A percentile compares a stretch with the other conserved stretches of the same genome.
These are phyloP conservation scores for Aphanomyces cochlioides DNA, from an alignment of 352 stramenopile genomes.

Conservation along the genomic window DNA sequence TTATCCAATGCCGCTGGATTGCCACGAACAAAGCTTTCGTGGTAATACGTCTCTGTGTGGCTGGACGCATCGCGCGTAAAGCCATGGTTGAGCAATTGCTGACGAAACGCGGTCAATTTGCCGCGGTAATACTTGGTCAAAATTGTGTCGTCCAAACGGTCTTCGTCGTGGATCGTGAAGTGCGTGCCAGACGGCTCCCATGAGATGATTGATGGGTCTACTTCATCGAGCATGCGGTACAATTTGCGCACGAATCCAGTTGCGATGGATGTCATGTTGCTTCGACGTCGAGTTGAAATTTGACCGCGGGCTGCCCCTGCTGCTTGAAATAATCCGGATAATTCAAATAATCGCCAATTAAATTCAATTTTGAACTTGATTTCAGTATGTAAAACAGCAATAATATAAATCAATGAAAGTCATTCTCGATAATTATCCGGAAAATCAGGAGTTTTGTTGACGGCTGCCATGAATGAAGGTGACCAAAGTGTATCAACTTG, in stretches of 20 bases:
- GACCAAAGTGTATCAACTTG: no score
- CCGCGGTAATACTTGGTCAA: slow-evolving; percentile 69
- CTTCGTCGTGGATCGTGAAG: slow-evolving; percentile 67
- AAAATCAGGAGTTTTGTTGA: no score
- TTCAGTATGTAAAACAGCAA: neutral
- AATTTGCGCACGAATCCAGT: slow-evolving; percentile 79
- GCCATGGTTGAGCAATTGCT: slow-evolving; percentile 71
- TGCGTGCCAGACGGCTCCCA: slow-evolving; percentile 54
- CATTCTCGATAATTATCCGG: neutral
- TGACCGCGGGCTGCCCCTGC: neutral
- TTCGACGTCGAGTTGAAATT: slow-evolving; percentile 32
- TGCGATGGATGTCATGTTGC: slow-evolving; percentile 43
- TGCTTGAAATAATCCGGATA: no score
- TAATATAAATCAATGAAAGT: neutral
- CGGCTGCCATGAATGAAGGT: no score
- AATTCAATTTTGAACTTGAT: neutral
- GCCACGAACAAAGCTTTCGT: slow-evolving; percentile 54
- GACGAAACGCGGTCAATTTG: slow-evolving; percentile 61
- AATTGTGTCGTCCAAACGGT: slow-evolving; percentile 51
- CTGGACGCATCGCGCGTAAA: slow-evolving; percentile 68
- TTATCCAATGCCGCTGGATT: slow-evolving; percentile 48
- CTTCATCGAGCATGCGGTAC: slow-evolving; percentile 74
- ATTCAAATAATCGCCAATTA: no score
- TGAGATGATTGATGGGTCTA: slow-evolving; percentile 53
- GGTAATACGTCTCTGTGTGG: slow-evolving; percentile 47